Evolutionary conservation across 495 filamentous ascomycete genomes (phyloP).

Genomic region (Alectoria sarmentosa): DNA sequence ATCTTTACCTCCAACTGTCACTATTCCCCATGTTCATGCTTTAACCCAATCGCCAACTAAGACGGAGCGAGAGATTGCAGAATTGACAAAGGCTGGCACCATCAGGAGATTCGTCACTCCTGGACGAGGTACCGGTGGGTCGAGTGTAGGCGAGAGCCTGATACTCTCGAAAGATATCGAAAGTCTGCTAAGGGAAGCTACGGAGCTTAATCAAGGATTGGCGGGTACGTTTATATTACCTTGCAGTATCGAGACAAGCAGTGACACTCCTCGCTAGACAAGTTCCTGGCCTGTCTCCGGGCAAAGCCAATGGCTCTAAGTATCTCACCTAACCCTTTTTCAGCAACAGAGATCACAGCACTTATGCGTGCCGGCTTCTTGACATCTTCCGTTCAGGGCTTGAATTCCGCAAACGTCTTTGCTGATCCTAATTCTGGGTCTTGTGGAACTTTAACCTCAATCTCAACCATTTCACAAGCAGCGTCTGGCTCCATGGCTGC

Average conservation of each 20-base stretch:
- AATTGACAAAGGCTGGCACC: constrained; percentile 50
- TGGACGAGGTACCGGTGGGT: constrained; percentile 51
- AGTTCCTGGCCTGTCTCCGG: constrained; percentile 49
- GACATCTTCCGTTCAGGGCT: constrained; percentile 44
- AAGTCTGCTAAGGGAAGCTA: constrained; percentile 40
- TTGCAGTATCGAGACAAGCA: neutral
- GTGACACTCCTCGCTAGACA: constrained; percentile 31
- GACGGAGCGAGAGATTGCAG: constrained; percentile 66
- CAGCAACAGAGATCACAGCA: constrained; percentile 44
- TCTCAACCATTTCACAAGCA: constrained; percentile 47
- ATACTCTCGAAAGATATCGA: constrained; percentile 60
- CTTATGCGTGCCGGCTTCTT: constrained; percentile 69
- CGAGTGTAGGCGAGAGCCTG: constrained; percentile 61
- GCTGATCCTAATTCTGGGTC: constrained; percentile 45
- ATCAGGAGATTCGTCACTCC: constrained; percentile 62
- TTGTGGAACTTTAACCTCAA: constrained; percentile 39
- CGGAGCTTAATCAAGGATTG: constrained; percentile 39
- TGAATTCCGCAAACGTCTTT: constrained; percentile 41
- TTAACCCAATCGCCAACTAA: constrained; percentile 57
- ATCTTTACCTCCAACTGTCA: constrained; percentile 61
- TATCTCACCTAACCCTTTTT: constrained; percentile 43
- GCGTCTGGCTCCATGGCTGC: constrained; percentile 58
- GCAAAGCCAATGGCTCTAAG: constrained; percentile 47
- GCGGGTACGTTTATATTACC: constrained; percentile 35
- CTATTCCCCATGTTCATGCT: constrained; percentile 64